phyloP scores from a whole-genome alignment of 1,284 basidiomycete genomes.

The Boletus smithii region DNA sequence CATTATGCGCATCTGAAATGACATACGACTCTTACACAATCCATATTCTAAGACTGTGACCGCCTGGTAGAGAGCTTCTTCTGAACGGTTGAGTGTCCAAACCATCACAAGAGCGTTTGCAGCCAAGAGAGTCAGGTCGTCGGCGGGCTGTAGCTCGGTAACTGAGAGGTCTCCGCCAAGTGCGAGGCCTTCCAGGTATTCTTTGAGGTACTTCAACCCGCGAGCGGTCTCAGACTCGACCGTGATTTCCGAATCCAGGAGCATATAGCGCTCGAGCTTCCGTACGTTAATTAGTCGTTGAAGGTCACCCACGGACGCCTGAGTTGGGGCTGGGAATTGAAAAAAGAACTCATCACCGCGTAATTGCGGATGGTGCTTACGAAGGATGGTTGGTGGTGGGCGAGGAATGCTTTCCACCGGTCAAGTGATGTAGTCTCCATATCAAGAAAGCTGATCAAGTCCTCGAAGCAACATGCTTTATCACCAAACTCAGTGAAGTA shows the following conservation, averaged over 20 bases:
- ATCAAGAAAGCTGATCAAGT: conserved; percentile 64
- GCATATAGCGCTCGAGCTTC: conserved; percentile 65
- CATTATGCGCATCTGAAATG: conserved; percentile 71
- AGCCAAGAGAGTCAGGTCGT: conserved; percentile 78
- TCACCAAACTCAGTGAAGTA: conserved; percentile 75
- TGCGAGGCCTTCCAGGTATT: conserved; percentile 63
- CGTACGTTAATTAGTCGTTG: conserved; percentile 65
- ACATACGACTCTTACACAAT: conserved; percentile 68
- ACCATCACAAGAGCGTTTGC: conserved; percentile 65
- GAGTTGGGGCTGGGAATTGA: conserved; percentile 14
- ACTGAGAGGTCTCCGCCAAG: conserved; percentile 63
- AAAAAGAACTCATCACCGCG: conserved; percentile 12
- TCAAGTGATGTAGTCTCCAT: conserved; percentile 46
- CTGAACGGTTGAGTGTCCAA: conserved; percentile 55
- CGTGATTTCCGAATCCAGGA: conserved; percentile 47
- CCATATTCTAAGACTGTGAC: conserved; percentile 68
- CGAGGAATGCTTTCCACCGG: conserved; percentile 57
- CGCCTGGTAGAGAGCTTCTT: conserved; percentile 61
- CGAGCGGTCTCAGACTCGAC: conserved; percentile 53
- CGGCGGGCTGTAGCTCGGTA: conserved; percentile 84
- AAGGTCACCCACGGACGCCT: conserved; percentile 50
- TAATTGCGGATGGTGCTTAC: conserved; percentile 39
- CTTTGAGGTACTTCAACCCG: conserved; percentile 50
- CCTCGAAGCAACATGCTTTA: conserved; percentile 85
- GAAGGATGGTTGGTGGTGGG: conserved; percentile 43